phyloP scores from a whole-genome alignment of 2,329 filamentous ascomycete species.

The Rhynchosporium secalis region DNA sequence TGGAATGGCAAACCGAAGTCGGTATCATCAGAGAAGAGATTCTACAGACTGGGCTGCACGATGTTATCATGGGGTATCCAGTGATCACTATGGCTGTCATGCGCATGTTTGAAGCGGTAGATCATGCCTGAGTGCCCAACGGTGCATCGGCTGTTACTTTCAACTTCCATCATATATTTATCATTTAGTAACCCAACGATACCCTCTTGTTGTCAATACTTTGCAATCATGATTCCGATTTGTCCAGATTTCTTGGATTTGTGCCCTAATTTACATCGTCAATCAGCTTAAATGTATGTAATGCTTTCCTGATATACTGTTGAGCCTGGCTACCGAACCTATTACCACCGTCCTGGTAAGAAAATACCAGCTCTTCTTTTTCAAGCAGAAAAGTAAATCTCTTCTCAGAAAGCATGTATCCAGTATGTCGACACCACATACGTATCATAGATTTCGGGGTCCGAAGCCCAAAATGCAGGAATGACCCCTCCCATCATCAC shows the following conservation, averaged over 20 bases:
- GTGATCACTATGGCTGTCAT: slow-evolving; percentile 53
- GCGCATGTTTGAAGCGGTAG: slow-evolving; percentile 44
- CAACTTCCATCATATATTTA: neutral
- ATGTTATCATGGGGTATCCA: slow-evolving; percentile 59
- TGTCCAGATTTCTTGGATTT: no score
- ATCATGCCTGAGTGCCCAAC: slow-evolving; percentile 13
- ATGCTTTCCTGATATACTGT: no score
- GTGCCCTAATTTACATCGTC: no score
- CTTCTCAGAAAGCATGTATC: slow-evolving; percentile 30
- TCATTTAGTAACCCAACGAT: neutral
- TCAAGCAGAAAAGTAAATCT: no score
- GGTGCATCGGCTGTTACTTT: no score
- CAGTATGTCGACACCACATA: slow-evolving; percentile 28
- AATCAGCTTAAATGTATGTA: no score
- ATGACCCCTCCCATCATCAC: slow-evolving; percentile 33
- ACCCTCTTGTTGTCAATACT: neutral
- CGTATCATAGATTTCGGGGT: slow-evolving; percentile 21
- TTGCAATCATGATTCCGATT: neutral
- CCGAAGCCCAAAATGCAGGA: slow-evolving; percentile 29
- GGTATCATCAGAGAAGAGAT: slow-evolving; percentile 57
- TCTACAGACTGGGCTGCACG: slow-evolving; percentile 56
- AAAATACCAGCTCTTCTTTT: no score
- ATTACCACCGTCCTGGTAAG: no score
- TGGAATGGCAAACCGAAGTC: slow-evolving; percentile 48
- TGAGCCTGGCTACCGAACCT: no score